Evolutionary conservation across 202 grass and related monocot species (phyloP), one percentile per base, ranked within the genome.

Genomic region (Cymbopogon flexuosus): DNA sequence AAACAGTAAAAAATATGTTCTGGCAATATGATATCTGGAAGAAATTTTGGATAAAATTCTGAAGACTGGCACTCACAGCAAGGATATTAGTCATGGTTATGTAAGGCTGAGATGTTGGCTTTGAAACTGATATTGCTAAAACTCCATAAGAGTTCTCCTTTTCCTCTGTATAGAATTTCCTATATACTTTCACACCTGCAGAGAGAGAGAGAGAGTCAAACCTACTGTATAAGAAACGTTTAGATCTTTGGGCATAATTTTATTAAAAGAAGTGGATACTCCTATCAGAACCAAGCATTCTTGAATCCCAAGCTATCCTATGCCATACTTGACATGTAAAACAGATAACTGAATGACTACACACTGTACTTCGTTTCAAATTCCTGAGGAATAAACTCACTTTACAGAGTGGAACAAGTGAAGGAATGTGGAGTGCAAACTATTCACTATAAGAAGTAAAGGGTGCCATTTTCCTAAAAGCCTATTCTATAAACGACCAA

Each of bases 131-230:
- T 81, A 98, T 93, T 23, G 92, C 95, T 57, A 95, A 78, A 43
- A 95, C 90, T 56, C 92, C 96, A 81, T 72, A 83, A 45, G 75
- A 76, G 18, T 67, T 91, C 40, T 95, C 90, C 65, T 84, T 94
- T 80, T 95, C 90, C 57, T 88, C 88, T n/a, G 88, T 81, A 75
- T 98, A 95, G 70, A 98, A 93, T 70, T 98, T 91, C 63, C 92
- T 92, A 61, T 95, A 95, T 46, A 98, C 88, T 78, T 87, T 39
- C n/a, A 95, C 84, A 78, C 92, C 96, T 93, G 82, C 19, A 82
- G 22, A 85, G 27, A 82, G 42, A 80, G 64, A 82, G 22, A 85
- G 27, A 82, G 42, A 80, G 64, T 73, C 73, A 8, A 81, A 56
- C 70, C 18, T 23, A 69, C 8, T 79, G 19, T 35, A 15, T 3